phyloP scores from a whole-genome alignment of 371 early-diverging fungal species.

The Mortierella sp. region DNA sequence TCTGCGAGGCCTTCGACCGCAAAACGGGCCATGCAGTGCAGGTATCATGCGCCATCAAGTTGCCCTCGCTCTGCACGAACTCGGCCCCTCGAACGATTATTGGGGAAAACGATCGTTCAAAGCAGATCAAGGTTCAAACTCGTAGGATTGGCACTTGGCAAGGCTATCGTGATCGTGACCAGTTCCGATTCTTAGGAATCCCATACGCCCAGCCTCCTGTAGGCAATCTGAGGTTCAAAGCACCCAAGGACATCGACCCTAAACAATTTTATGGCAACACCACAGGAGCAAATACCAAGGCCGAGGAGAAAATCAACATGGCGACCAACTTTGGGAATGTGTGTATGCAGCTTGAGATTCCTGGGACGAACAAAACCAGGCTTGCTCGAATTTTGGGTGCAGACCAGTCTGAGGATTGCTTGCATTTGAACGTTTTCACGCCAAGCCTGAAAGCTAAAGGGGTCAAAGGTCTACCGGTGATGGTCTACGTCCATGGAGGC shows the following conservation, averaged over 20 bases:
- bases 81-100: conserved; percentile 1
- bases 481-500: conserved; percentile 45
- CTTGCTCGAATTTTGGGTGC: neutral
- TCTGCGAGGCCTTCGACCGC: conserved; percentile 23
- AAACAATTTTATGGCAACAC: neutral
- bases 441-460: conserved; percentile 23
- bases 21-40: neutral
- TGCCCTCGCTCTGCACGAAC: conserved; percentile 33
- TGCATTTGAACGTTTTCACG: conserved; percentile 58
- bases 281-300: neutral
- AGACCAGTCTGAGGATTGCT: conserved; percentile 53
- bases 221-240: conserved; percentile 18
- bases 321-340: conserved; percentile 24
- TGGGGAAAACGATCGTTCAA: neutral
- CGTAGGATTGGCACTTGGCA: conserved; percentile 16
- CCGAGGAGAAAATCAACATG: conserved; percentile 5
- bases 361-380: neutral
- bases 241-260: neutral
- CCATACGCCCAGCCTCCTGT: conserved; percentile 35
- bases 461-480: conserved; percentile 44
- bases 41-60: conserved; percentile 2
- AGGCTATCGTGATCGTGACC: conserved; percentile 32
- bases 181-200: conserved; percentile 45
- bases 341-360: conserved; percentile 18
- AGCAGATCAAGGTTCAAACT: conserved; percentile 34